Evolutionary conservation across 257 asterid genomes (phyloP).

Genomic region (Cinchona pubescens): DNA sequence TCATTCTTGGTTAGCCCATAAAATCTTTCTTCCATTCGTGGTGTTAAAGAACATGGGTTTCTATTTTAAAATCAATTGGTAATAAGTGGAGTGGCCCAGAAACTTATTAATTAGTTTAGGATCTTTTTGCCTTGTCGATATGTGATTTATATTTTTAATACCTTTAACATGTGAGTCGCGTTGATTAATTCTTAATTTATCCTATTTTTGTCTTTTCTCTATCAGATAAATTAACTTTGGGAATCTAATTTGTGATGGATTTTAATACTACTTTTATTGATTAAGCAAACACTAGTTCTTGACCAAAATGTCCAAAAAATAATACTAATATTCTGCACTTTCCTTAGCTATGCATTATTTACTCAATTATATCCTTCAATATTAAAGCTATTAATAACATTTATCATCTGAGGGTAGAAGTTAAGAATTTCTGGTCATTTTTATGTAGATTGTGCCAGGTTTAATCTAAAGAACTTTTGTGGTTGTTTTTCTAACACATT

Average conservation of each 20-base stretch:
- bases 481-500: conserved; percentile 18
- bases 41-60: too few species aligned
- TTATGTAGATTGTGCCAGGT: background rate
- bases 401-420: background rate
- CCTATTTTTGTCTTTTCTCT: too few species aligned
- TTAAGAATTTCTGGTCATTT: background rate
- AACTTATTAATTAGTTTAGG: too few species aligned
- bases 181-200: too few species aligned
- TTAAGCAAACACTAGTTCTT: background rate
- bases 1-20: background rate
- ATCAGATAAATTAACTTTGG: background rate
- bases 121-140: too few species aligned
- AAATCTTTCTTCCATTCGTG: conserved; percentile 3
- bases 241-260: background rate
- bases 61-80: too few species aligned
- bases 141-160: too few species aligned
- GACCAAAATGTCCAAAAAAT: too few species aligned
- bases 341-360: conserved; percentile 1
- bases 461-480: background rate
- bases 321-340: background rate
- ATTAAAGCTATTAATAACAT: conserved; percentile 2
- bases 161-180: too few species aligned
- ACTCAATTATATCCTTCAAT: background rate
- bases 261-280: background rate
- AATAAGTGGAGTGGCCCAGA: too few species aligned